These are phyloP conservation scores for Ceratobasidium sp. DNA, from an alignment of 1,284 basidiomycete species.

Conservation along the genomic window DNA sequence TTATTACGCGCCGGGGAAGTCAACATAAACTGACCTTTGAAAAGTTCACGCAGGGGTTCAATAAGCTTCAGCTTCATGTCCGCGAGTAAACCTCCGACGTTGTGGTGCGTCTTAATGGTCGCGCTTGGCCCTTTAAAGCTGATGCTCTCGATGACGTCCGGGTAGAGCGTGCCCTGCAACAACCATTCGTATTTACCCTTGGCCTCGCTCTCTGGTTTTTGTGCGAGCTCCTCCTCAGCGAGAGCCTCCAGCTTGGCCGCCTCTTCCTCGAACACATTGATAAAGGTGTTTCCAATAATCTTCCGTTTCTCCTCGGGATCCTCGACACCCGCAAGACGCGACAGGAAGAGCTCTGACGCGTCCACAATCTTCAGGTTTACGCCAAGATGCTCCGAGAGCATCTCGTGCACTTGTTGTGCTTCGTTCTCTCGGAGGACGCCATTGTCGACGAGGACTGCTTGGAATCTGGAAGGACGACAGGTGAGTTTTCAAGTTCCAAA, in stretches of 20 bases:
- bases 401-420: slow-evolving; percentile 91
- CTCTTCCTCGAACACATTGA: slow-evolving; percentile 96
- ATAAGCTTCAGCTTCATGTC: slow-evolving; percentile 99
- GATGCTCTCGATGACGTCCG: slow-evolving; percentile 99
- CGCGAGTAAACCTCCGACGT: slow-evolving; percentile 95
- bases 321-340: slow-evolving; percentile 88
- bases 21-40: slow-evolving; percentile 78
- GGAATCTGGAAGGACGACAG: slow-evolving; percentile 74
- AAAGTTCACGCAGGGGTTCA: slow-evolving; percentile 96
- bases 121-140: slow-evolving; percentile 99
- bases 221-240: slow-evolving; percentile 76
- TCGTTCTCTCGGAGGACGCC: slow-evolving; percentile 95
- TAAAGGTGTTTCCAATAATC: slow-evolving; percentile 99
- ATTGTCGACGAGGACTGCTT: slow-evolving; percentile 99
- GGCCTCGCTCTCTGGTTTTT: slow-evolving; percentile 70
- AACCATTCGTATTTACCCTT: slow-evolving; percentile 97
- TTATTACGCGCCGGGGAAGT: background rate
- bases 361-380: slow-evolving; percentile 97
- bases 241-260: slow-evolving; percentile 88
- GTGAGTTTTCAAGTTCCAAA: background rate
- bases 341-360: slow-evolving; percentile 93
- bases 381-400: slow-evolving; percentile 93
- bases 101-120: slow-evolving; percentile 99
- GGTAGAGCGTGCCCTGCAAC: slow-evolving; percentile 98
- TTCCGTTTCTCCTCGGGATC: slow-evolving; percentile 98